Percentiles rank a stretch among this genome's conserved stretches.
Evolutionary conservation across 108 stramenopile genomes (phyloP).

Genomic region (Parietichytrium sp.): DNA sequence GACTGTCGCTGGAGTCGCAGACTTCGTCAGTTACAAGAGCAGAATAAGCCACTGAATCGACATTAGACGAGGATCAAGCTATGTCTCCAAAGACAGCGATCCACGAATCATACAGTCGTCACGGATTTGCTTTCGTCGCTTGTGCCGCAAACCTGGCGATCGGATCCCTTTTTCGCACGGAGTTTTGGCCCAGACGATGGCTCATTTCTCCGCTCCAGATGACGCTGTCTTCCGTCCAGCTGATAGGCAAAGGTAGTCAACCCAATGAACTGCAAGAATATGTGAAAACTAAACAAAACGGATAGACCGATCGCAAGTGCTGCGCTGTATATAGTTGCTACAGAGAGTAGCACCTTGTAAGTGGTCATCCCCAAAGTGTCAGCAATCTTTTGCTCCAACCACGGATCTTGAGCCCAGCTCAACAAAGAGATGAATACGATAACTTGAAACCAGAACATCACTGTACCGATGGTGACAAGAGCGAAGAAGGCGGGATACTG

Average conservation of each 20-base stretch:
- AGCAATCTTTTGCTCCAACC: background rate
- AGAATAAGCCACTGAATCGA: too few species aligned
- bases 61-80: too few species aligned
- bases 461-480: conserved; percentile 15
- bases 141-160: too few species aligned
- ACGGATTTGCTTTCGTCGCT: too few species aligned
- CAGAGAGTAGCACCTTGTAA: conserved; percentile 5
- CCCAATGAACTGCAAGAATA: conserved; percentile 13
- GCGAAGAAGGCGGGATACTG: conserved; percentile 33
- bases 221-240: too few species aligned
- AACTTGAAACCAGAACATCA: conserved; percentile 18
- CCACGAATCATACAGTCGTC: too few species aligned
- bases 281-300: conserved; percentile 12
- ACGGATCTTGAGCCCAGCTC: background rate
- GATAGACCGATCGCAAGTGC: background rate
- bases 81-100: too few species aligned
- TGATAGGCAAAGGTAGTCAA: background rate
- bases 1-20: too few species aligned
- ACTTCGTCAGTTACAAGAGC: too few species aligned
- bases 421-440: background rate
- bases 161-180: too few species aligned
- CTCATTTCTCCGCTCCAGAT: too few species aligned
- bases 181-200: too few species aligned
- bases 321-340: background rate
- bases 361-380: background rate